Percentiles rank a stretch among this genome's conserved stretches.
These are phyloP conservation scores for Magnolia kwangsiensis DNA, from an alignment of 164 flowering plant genomes.

Conservation along the genomic window DNA sequence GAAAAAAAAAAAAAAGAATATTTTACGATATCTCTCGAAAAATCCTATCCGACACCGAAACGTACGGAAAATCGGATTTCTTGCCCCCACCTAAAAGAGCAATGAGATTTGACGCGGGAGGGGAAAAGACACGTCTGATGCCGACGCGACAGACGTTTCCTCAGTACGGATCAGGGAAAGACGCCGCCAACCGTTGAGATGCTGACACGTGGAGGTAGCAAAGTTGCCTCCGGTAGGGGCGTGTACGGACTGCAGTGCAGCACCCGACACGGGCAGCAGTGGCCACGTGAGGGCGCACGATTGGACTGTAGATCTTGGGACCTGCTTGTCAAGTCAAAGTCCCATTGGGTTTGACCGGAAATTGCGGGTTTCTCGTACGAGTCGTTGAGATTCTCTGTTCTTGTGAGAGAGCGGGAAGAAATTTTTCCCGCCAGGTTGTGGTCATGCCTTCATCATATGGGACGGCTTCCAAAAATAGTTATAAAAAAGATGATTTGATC, in stretches of 20 bases:
- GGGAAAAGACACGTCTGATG: not conserved
- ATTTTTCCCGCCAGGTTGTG: too few relatives aligned
- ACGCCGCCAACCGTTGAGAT: not conserved
- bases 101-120: too few relatives aligned
- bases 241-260: not conserved
- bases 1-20: not conserved
- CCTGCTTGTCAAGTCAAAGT: not conserved
- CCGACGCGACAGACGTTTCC: conserved; percentile 1
- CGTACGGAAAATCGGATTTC: not conserved
- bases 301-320: not conserved
- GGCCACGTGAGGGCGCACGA: conserved; percentile 11
- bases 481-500: too few relatives aligned
- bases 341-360: not conserved
- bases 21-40: not conserved
- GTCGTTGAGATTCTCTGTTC: not conserved
- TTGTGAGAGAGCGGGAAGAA: too few relatives aligned
- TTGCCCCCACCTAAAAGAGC: not conserved
- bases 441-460: too few relatives aligned
- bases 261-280: not conserved
- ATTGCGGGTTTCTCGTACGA: conserved; percentile 10
- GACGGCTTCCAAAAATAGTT: too few relatives aligned
- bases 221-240: not conserved
- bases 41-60: conserved; percentile 5
- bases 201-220: not conserved
- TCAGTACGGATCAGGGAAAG: not conserved